Base-by-base conservation (phyloP, 257 asterid species). In the Cordia subcordata region DNA sequence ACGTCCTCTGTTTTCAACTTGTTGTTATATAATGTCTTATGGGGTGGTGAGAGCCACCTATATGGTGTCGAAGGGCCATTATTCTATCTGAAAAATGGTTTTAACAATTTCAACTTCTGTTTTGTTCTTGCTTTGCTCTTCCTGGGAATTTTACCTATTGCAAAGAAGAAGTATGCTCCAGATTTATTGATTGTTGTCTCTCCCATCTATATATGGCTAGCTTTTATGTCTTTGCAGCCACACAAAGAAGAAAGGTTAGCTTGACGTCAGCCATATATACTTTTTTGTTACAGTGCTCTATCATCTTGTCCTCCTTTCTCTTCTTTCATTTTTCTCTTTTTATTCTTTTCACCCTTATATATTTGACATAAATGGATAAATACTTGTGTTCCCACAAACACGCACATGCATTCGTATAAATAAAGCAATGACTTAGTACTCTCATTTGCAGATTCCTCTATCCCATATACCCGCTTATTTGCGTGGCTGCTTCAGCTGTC, bases 401-500 rank as follows among this genome's bases (percentile, higher is more conserved):
- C 35, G 35, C 35, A 27, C 35, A 27, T 27, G 35, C 35, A 27
- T 6, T 27, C 35, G 57, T 56, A 65, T 8, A 66, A 39, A 55
- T 66, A 50, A 22, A 63, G 55, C 53, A 77, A 38, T 49, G 61
- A 42, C 60, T 69, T 64, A 60, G 60, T 69, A 13, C 62, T 23
- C 55, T 62, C 55, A 17, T 68, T 67, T 79, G 75, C 88, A 89
- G 99, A 77, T 93, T 93, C 67, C 96, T 93, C 55, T 93, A 93
- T 77, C 99, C 99, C 56, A 82, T 93, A 75, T 93, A 89, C 77
- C 99, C 99, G 35, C 96, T 93, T 72, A 86, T 93, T 40, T 89
- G 99, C 73, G 90, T 89, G 62, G 97, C 99, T 77, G 99, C 99
- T 71, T 79, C 97, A 53, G 97, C 99, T 80, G 94, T 83, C 72